Conservation (phyloP, 1,284 basidiomycete species). For the Cryptococcus neoformans region DNA sequence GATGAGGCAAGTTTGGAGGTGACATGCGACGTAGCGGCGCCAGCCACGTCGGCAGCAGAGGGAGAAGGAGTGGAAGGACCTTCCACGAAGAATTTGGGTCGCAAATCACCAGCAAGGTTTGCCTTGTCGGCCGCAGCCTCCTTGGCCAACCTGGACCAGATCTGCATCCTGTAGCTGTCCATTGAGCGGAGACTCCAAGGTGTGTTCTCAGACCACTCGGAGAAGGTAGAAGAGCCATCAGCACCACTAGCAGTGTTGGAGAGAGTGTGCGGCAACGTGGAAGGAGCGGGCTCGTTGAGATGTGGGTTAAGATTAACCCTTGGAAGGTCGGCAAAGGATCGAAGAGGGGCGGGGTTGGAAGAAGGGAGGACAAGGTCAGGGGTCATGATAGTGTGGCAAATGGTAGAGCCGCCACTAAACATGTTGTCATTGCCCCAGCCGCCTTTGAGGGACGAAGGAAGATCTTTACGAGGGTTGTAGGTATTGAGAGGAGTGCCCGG, state of each 20-base stretch:
- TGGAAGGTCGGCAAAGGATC: constrained; percentile 29
- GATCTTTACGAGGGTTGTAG: constrained; percentile 79
- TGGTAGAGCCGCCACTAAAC: constrained; percentile 60
- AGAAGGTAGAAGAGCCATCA: constrained; percentile 63
- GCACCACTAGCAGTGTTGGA: constrained; percentile 37
- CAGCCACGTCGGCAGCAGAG: constrained; percentile 11
- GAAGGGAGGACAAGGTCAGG: constrained; percentile 56
- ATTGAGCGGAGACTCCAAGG: constrained; percentile 77
- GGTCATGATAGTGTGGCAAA: constrained; percentile 78
- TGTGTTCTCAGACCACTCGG: constrained; percentile 60
- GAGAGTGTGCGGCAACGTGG: constrained; percentile 16
- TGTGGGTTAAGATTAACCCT: constrained; percentile 74
- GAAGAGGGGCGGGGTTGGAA: constrained; percentile 34
- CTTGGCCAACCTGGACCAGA: constrained; percentile 75
- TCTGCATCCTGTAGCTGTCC: constrained; percentile 79
- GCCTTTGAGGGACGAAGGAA: constrained; percentile 55
- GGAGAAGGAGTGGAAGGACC: constrained; percentile 6
- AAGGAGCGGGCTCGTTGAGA: constrained; percentile 52
- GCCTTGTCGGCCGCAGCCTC: constrained; percentile 46
- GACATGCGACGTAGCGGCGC: constrained; percentile 44
- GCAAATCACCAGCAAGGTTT: constrained; percentile 31
- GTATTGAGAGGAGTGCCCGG: constrained; percentile 43
- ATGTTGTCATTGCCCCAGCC: constrained; percentile 67
- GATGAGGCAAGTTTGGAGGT: constrained; percentile 45
- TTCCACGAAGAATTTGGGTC: constrained; percentile 48